Evolutionary conservation across 441 rosid genomes (phyloP).

Genomic region (Adansonia grandidieri): DNA sequence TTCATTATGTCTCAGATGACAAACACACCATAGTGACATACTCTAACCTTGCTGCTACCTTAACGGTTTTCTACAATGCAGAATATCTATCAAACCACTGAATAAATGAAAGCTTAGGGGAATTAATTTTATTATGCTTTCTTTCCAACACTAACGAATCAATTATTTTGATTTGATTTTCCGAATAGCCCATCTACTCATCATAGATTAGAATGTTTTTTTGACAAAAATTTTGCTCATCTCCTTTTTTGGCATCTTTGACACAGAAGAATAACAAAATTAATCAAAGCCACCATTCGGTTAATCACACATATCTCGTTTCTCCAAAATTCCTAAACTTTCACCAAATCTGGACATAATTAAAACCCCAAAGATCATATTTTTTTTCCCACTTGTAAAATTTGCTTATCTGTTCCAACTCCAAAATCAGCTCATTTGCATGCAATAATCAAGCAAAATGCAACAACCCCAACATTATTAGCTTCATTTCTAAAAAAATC

Average conservation of each 20-base stretch:
- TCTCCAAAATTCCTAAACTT: not conserved
- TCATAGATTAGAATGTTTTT: not conserved
- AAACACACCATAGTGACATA: not conserved
- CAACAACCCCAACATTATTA: not conserved
- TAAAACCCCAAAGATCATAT: not conserved
- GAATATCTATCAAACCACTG: not conserved
- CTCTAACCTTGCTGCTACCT: no score
- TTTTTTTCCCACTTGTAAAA: not conserved
- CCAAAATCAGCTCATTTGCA: slow-evolving; percentile 14
- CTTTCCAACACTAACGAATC: not conserved
- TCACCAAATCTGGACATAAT: not conserved
- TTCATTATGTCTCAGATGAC: not conserved
- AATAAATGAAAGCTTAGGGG: not conserved
- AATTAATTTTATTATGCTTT: not conserved
- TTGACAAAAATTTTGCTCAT: slow-evolving; percentile 9
- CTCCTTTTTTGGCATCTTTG: not conserved
- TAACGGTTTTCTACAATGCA: not conserved
- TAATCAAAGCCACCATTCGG: not conserved
- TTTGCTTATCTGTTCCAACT: slow-evolving; percentile 9
- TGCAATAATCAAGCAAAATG: slow-evolving; percentile 13
- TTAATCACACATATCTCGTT: not conserved
- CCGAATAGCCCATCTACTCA: not conserved
- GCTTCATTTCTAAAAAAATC: not conserved
- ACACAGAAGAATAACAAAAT: not conserved
- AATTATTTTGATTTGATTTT: no score